Evolutionary conservation across 805 yeast species (phyloP), one percentile per base, ranked within the genome.

Genomic region (Teunomyces funiuensis): DNA sequence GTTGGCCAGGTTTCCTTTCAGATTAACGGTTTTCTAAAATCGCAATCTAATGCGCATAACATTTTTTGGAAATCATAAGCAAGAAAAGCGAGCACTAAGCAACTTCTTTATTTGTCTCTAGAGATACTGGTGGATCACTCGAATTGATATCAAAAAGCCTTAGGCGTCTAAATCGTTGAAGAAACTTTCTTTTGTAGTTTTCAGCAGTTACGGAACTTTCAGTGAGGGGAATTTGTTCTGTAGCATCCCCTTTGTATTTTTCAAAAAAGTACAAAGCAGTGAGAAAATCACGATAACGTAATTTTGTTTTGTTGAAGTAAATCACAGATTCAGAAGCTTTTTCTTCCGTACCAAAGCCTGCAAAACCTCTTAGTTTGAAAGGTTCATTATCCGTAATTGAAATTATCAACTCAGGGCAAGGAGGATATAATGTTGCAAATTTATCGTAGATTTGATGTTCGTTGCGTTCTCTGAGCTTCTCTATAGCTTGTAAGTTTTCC

Each of bases 401-500:
- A 19, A 31, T 31, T 11, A 31, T 19, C 13, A 31, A 19, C 7
- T 31, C 15, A 10, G 34, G 19, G 13, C 34, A 18, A 6, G 34
- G 34, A n/a, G 34, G 34, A 11, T 18, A 31, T 11, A 31, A 17
- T 18, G n/a, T 18, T n/a, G 34, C 16, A 31, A 31, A 19, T 14
- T 13, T 31, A 5, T 31, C 25, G 9, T 18, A 31, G 4, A 31
- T 31, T 19, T 31, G 34, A 18, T n/a, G 8, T 6, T 31, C 34
- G 13, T 31, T 31, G 10, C 34, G n/a, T 14, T 31, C 34, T 17
- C 22, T 18, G 13, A 31, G 13, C 34, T 31, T 31, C n/a, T 31
- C 34, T n/a, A 31, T 6, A 11, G 34, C n/a, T 7, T 13, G 34
- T 6, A 31, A 8, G 19, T 31, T 31, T 8, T 19, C 34, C 20